phyloP scores from a whole-genome alignment of 1,139 yeast genomes.

The Eremothecium sinecaudum region DNA sequence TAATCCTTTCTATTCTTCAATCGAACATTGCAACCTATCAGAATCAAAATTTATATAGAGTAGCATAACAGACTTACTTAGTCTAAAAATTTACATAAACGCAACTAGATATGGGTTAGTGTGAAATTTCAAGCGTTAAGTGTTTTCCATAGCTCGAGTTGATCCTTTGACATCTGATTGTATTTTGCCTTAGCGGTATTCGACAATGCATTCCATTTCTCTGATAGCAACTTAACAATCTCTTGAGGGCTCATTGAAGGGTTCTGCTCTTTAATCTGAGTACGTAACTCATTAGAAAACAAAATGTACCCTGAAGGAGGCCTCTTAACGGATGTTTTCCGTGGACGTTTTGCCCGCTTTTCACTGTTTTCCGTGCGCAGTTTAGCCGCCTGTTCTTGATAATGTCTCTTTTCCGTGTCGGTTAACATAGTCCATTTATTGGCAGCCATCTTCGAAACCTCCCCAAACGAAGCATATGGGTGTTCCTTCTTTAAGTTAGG shows the following conservation, averaged over 20 bases:
- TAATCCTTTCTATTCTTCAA: no score
- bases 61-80: no score
- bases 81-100: no score
- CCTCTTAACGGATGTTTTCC: slow-evolving; percentile 23
- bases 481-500: slow-evolving; percentile 9
- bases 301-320: slow-evolving; percentile 22
- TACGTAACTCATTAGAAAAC: slow-evolving; percentile 17
- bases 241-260: slow-evolving; percentile 20
- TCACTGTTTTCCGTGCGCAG: slow-evolving; percentile 7
- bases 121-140: no score
- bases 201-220: slow-evolving; percentile 24
- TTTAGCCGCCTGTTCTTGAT: slow-evolving; percentile 5
- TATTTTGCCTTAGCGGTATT: slow-evolving; percentile 19
- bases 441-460: slow-evolving; percentile 10
- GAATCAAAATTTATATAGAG: no score
- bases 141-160: slow-evolving; percentile 10
- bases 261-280: slow-evolving; percentile 10
- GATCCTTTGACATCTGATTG: slow-evolving; percentile 8
- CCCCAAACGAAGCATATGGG: slow-evolving; percentile 17
- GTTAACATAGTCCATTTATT: slow-evolving; percentile 9
- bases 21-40: no score
- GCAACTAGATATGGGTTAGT: no score
- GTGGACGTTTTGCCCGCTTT: slow-evolving; percentile 8
- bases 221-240: slow-evolving; percentile 20
- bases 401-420: slow-evolving; percentile 11